Percentiles rank a stretch among this genome's conserved stretches.
Conservation (phyloP, 352 stramenopile species). For the Globisporangium heterothallicum region DNA sequence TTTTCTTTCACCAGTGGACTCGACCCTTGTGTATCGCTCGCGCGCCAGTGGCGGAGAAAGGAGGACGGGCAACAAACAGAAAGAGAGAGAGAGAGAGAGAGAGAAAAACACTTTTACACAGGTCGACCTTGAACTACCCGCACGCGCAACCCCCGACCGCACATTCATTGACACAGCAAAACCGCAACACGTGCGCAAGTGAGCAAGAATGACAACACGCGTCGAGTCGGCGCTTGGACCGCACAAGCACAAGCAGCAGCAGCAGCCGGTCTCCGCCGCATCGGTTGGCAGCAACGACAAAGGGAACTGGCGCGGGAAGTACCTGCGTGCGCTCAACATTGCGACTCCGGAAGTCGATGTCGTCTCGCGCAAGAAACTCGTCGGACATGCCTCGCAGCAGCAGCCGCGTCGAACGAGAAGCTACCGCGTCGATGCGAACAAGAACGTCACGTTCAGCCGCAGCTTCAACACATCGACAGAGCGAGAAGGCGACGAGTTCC, state of each 20-base stretch:
- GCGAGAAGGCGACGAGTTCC: conserved; percentile 18
- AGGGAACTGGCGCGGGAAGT: conserved; percentile 74
- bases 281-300: conserved; percentile 10
- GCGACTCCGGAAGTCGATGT: conserved; percentile 35
- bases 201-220: background rate
- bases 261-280: too few species aligned
- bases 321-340: conserved; percentile 74
- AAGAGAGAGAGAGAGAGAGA: too few species aligned
- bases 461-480: conserved; percentile 25
- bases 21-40: too few species aligned
- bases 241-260: background rate
- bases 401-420: conserved; percentile 18
- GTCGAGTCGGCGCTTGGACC: background rate
- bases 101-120: too few species aligned
- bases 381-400: conserved; percentile 11
- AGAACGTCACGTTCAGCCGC: conserved; percentile 11
- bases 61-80: too few species aligned
- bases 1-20: too few species aligned
- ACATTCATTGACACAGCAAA: too few species aligned
- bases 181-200: too few species aligned
- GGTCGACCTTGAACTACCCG: too few species aligned
- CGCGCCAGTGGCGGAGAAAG: too few species aligned
- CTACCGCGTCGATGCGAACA: conserved; percentile 1
- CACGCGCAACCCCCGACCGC: too few species aligned
- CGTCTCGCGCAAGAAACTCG: conserved; percentile 5